These are phyloP conservation scores for Stropharia rugosoannulata DNA, from an alignment of 768 basidiomycete species.

Conservation along the genomic window DNA sequence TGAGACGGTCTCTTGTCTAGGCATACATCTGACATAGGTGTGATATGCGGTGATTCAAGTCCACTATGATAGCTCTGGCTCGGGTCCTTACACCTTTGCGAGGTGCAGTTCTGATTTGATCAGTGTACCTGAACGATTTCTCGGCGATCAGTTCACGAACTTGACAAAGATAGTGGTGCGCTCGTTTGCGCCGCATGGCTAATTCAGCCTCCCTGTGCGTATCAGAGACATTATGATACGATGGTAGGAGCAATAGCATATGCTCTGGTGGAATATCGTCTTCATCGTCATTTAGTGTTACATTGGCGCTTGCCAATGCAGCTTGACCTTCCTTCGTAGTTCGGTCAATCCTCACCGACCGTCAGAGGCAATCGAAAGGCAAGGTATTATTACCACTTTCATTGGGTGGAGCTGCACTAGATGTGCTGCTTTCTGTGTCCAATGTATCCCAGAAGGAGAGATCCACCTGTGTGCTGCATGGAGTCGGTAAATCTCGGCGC, in stretches of 20 bases:
- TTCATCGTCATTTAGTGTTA: not conserved
- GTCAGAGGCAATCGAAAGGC: too few species aligned
- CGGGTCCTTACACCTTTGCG: conserved; percentile 4
- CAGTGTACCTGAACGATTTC: conserved; percentile 6
- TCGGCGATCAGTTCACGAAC: conserved; percentile 7
- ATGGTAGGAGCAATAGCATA: not conserved
- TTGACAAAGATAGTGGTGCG: not conserved
- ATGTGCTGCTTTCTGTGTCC: too few species aligned
- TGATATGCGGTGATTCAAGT: not conserved
- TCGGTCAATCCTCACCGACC: not conserved
- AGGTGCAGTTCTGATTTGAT: not conserved
- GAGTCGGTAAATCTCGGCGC: too few species aligned
- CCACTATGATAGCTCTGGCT: not conserved
- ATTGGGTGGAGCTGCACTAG: too few species aligned
- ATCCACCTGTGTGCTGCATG: too few species aligned
- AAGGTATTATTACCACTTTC: too few species aligned
- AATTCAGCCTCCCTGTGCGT: not conserved
- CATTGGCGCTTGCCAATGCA: not conserved
- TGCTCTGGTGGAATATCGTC: not conserved
- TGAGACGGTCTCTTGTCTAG: not conserved
- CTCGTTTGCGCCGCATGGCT: not conserved
- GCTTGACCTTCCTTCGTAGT: not conserved
- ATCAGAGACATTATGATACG: not conserved
- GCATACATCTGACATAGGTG: conserved; percentile 4
- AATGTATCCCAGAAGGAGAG: too few species aligned